Evolutionary conservation across 192 early-diverging fungal species (phyloP).

Genomic region (Podila epigama): DNA sequence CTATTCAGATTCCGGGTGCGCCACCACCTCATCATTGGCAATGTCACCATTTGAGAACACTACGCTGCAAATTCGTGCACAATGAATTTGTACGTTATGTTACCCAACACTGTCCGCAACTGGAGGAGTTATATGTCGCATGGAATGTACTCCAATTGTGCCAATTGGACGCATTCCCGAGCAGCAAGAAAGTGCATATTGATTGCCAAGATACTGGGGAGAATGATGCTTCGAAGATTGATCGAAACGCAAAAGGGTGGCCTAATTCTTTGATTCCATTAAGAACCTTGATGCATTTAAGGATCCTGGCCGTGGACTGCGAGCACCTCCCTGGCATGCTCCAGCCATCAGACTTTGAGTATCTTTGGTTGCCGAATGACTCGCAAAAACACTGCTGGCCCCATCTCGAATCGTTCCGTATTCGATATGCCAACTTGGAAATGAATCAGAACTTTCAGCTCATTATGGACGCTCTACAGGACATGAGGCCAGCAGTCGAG

Average conservation of each 20-base stretch:
- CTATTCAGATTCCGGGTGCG: too few relatives aligned
- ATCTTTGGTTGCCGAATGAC: not conserved
- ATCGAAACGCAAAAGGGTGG: not conserved
- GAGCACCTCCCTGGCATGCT: not conserved
- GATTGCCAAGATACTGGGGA: not conserved
- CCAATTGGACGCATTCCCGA: not conserved
- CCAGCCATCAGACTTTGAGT: not conserved
- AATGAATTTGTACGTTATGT: not conserved
- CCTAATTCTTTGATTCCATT: not conserved
- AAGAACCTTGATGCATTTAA: not conserved
- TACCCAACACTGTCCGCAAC: not conserved
- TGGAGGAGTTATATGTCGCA: not conserved
- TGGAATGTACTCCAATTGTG: not conserved
- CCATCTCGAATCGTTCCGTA: not conserved
- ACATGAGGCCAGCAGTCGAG: not conserved
- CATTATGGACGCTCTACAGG: not conserved
- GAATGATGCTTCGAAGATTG: too few relatives aligned
- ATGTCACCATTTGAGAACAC: not conserved
- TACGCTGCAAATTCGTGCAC: not conserved
- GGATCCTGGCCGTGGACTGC: not conserved
- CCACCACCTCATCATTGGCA: not conserved
- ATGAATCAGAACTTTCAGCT: not conserved
- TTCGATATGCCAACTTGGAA: not conserved
- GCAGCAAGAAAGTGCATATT: not conserved
- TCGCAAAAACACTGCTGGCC: not conserved